Evolutionary conservation across 2,329 filamentous ascomycete species (phyloP).

Genomic region (Cucurbitaria berberidis): DNA sequence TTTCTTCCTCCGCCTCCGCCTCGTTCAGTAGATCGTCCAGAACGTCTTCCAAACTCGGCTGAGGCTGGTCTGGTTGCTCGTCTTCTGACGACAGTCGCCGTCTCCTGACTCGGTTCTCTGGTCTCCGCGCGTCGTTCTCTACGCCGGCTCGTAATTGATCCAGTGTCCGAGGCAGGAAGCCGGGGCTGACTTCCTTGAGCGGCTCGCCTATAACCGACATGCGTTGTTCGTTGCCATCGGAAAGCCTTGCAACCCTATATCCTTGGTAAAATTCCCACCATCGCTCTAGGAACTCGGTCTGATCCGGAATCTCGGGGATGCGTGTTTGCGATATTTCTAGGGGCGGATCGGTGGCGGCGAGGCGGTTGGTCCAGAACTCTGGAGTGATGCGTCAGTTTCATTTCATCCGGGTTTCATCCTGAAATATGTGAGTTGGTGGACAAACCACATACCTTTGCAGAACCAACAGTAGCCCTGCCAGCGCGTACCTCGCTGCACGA

Average conservation of each 20-base stretch:
- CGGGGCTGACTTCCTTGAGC: constrained; percentile 54
- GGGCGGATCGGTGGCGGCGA: constrained; percentile 50
- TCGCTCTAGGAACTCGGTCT: constrained; percentile 52
- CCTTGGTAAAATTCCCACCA: constrained; percentile 60
- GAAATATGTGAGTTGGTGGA: not conserved
- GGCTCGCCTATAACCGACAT: constrained; percentile 57
- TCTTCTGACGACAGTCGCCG: constrained; percentile 31
- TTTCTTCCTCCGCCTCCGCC: constrained; percentile 29
- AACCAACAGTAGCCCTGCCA: constrained; percentile 61
- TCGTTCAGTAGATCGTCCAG: constrained; percentile 42
- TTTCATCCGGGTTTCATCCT: too few relatives aligned
- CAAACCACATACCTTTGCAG: constrained; percentile 51
- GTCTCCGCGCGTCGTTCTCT: constrained; percentile 35
- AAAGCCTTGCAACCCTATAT: constrained; percentile 48
- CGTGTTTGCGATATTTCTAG: constrained; percentile 53
- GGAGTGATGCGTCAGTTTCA: constrained; percentile 11
- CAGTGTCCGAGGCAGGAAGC: constrained; percentile 54
- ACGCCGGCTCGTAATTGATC: constrained; percentile 50
- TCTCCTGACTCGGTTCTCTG: constrained; percentile 38
- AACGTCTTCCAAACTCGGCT: constrained; percentile 43
- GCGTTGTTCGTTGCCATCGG: constrained; percentile 53
- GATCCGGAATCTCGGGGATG: constrained; percentile 56
- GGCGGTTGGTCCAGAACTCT: constrained; percentile 58
- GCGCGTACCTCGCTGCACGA: constrained; percentile 54
- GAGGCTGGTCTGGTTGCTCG: constrained; percentile 28